A percentile compares a stretch with the other conserved stretches of the same genome.
Conservation (phyloP, 805 yeast species). For the Candida silvatica region DNA sequence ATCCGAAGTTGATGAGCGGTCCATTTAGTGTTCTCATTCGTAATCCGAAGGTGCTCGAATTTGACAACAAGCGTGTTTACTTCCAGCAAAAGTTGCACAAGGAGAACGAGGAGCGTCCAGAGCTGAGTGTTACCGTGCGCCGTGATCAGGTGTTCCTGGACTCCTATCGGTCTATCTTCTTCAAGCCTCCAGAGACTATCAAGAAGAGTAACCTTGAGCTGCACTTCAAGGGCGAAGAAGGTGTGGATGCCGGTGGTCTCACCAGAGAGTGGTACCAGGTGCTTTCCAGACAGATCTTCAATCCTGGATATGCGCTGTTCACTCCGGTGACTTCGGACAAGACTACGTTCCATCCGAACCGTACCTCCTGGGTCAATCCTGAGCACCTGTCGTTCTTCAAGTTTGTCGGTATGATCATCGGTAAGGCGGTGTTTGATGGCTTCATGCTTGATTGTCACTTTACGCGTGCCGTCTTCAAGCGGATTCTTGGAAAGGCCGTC, state of each 20-base stretch:
- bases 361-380: slow-evolving; percentile 87
- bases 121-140: slow-evolving; percentile 60
- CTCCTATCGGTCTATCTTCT: slow-evolving; percentile 75
- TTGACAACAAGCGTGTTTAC: slow-evolving; percentile 85
- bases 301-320: slow-evolving; percentile 89
- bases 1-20: slow-evolving; percentile 92
- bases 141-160: slow-evolving; percentile 91
- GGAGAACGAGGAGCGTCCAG: slow-evolving; percentile 30
- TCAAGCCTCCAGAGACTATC: slow-evolving; percentile 67
- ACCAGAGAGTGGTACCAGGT: slow-evolving; percentile 98
- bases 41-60: slow-evolving; percentile 84
- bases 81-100: slow-evolving; percentile 68
- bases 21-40: slow-evolving; percentile 85
- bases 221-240: slow-evolving; percentile 87
- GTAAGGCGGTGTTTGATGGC: slow-evolving; percentile 86
- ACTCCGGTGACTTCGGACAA: slow-evolving; percentile 86
- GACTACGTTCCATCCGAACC: slow-evolving; percentile 91
- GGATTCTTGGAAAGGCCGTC: slow-evolving; percentile 70
- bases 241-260: slow-evolving; percentile 97
- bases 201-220: slow-evolving; percentile 67
- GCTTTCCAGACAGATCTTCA: slow-evolving; percentile 87
- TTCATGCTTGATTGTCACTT: slow-evolving; percentile 89
- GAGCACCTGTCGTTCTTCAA: slow-evolving; percentile 90
- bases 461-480: slow-evolving; percentile 89
- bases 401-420: slow-evolving; percentile 89